A percentile compares a stretch with the other conserved stretches of the same genome.
phyloP scores from a whole-genome alignment of 805 yeast species.

The Metschnikowia cerradonensis region DNA sequence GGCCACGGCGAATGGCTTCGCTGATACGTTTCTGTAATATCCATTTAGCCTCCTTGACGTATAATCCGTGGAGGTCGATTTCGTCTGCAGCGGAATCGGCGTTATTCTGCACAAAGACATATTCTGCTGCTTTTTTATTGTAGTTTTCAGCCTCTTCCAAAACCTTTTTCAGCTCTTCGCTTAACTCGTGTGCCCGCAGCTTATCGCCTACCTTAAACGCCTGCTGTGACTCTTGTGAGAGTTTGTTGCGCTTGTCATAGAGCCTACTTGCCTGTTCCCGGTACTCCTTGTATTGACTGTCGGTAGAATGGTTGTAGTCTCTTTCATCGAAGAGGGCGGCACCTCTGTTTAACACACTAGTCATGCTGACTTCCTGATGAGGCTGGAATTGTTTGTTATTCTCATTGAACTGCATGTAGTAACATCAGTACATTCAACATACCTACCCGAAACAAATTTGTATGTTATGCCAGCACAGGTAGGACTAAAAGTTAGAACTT shows the following conservation, averaged over 20 bases:
- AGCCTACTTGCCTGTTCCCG: constrained; percentile 69
- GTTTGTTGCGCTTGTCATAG: constrained; percentile 49
- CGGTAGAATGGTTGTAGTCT: constrained; percentile 74
- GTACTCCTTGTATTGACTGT: constrained; percentile 55
- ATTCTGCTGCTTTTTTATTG: constrained; percentile 83
- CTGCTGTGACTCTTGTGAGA: constrained; percentile 64
- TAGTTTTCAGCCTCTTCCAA: constrained; percentile 58
- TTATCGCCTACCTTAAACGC: constrained; percentile 78
- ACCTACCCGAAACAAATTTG: too few species aligned
- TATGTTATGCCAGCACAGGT: too few species aligned
- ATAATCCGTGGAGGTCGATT: constrained; percentile 90
- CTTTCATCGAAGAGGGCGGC: constrained; percentile 21
- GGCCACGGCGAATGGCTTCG: constrained; percentile 57
- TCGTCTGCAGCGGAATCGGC: constrained; percentile 82
- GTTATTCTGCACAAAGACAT: constrained; percentile 83
- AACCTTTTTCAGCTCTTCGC: constrained; percentile 63
- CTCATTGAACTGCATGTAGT: neutral
- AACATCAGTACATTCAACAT: neutral
- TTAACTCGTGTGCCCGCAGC: constrained; percentile 64
- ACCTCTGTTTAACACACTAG: constrained; percentile 11
- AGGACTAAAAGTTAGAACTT: too few species aligned
- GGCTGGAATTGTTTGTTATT: neutral
- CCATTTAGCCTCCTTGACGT: constrained; percentile 81
- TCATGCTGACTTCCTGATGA: constrained; percentile 3
- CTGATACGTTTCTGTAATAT: constrained; percentile 68